phyloP scores from a whole-genome alignment of 495 filamentous ascomycete species.

The Hyaloscypha variabilis region DNA sequence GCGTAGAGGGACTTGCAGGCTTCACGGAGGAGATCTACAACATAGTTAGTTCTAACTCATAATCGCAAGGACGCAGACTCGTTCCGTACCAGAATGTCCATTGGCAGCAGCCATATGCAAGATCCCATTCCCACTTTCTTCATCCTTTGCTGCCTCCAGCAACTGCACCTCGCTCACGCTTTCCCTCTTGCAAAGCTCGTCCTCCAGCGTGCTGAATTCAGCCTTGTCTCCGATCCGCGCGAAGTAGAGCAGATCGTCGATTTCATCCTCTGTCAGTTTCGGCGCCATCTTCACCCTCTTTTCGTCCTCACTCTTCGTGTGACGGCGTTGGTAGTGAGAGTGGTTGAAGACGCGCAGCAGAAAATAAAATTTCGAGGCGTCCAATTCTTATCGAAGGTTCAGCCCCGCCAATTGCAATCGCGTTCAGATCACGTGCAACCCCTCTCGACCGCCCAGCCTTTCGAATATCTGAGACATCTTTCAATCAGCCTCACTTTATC shows the following conservation, averaged over 20 bases:
- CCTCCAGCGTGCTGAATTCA: constrained; percentile 65
- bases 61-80: background rate
- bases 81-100: constrained; percentile 68
- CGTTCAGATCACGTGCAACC: constrained; percentile 5
- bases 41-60: background rate
- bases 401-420: constrained; percentile 1
- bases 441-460: constrained; percentile 1
- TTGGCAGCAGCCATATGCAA: constrained; percentile 92
- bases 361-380: too few species aligned
- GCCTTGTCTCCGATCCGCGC: constrained; percentile 74
- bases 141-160: constrained; percentile 66
- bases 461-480: constrained; percentile 8
- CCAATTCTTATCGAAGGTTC: too few species aligned
- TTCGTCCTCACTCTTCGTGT: constrained; percentile 4
- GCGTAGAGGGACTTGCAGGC: constrained; percentile 47
- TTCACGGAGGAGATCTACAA: constrained; percentile 49
- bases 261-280: constrained; percentile 69
- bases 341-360: too few species aligned
- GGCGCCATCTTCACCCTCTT: constrained; percentile 53
- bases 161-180: constrained; percentile 54
- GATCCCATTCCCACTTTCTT: constrained; percentile 68
- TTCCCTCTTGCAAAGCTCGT: constrained; percentile 58
- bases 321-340: constrained; percentile 2
- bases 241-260: constrained; percentile 86
- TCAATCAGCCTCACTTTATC: background rate